Evolutionary conservation across 2,329 filamentous ascomycete species (phyloP).

Genomic region (Exophiala oligosperma): DNA sequence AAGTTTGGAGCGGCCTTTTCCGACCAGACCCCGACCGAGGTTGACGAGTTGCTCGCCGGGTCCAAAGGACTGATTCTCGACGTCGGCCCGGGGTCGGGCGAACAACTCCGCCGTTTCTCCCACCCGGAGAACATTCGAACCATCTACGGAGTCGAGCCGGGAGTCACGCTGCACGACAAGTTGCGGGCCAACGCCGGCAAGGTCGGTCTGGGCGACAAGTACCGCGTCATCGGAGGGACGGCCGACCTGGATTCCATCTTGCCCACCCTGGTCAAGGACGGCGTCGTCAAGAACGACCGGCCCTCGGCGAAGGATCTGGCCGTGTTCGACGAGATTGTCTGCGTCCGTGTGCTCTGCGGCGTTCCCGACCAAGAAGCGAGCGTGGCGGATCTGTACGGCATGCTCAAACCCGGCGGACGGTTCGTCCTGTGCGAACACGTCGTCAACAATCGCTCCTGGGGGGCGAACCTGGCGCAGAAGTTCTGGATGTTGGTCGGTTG

Average conservation of each 20-base stretch:
- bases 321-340: slow-evolving; percentile 56
- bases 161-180: slow-evolving; percentile 46
- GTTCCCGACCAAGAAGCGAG: slow-evolving; percentile 50
- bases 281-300: slow-evolving; percentile 32
- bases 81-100: slow-evolving; percentile 54
- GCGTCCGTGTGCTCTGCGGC: slow-evolving; percentile 55
- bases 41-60: slow-evolving; percentile 8
- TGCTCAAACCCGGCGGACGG: slow-evolving; percentile 56
- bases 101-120: slow-evolving; percentile 48
- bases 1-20: slow-evolving; percentile 12
- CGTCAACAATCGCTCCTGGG: slow-evolving; percentile 48
- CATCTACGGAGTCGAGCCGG: slow-evolving; percentile 58
- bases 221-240: slow-evolving; percentile 50
- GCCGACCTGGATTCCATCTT: slow-evolving; percentile 49
- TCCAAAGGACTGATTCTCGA: slow-evolving; percentile 45
- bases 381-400: slow-evolving; percentile 46
- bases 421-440: slow-evolving; percentile 59
- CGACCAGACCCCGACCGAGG: slow-evolving; percentile 3
- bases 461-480: slow-evolving; percentile 47
- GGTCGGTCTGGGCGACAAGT: slow-evolving; percentile 42
- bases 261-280: slow-evolving; percentile 44
- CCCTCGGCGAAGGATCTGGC: slow-evolving; percentile 32
- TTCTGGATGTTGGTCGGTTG: slow-evolving; percentile 49
- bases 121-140: slow-evolving; percentile 41
- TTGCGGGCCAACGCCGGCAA: slow-evolving; percentile 39